Base-by-base conservation (phyloP, 768 basidiomycete species). In the Dioszegia aurantiaca region DNA sequence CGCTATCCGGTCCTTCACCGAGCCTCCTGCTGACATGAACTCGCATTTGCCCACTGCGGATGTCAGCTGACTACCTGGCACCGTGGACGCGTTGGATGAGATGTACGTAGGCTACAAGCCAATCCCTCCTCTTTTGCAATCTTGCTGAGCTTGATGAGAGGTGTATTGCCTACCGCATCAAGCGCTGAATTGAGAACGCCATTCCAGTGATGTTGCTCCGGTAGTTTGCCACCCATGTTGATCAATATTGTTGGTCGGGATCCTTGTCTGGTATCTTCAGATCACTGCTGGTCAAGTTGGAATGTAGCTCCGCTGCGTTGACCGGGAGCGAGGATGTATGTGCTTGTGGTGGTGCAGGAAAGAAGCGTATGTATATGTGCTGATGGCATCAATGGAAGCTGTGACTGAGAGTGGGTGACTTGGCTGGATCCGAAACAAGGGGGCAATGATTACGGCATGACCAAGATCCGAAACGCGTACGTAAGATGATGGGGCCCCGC, bases 1-100 rank as follows among this genome's bases (percentile, higher is more conserved):
- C 26, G 92, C 93, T 53, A 98, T 94, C 58, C 93, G 81, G 74
- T 98, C 94, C 79, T 99, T 99, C 59, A 97, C 87, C 2, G 88
- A 91, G 2, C 94, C 94, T 10, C 94, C 95, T 1, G 85, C 86
- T 19, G 89, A 91, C 71, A 89, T 83, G 74, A 84, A 97, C 68
- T 99, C 94, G 16, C 88, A 81, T 77, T 95, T 97, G 6, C 82
- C 93, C 71, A 94, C 89, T 93, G 33, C 9, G 11, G 1, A 4
- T 5, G 31, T 61, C 17, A 64, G 58, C 41, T 23, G 14, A 27
- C n/a, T 5, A 9, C 19, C 16, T n/a, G 40, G 9, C 40, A 16
- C 36, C 19, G 1, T 24, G 37, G n/a, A 45, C 27, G n/a, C 28
- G 28, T 21, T 16, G 43, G 36, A 80, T 12, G 31, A 26, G 33